phyloP scores from a whole-genome alignment of 441 rosid genomes.

The Croton setiger region DNA sequence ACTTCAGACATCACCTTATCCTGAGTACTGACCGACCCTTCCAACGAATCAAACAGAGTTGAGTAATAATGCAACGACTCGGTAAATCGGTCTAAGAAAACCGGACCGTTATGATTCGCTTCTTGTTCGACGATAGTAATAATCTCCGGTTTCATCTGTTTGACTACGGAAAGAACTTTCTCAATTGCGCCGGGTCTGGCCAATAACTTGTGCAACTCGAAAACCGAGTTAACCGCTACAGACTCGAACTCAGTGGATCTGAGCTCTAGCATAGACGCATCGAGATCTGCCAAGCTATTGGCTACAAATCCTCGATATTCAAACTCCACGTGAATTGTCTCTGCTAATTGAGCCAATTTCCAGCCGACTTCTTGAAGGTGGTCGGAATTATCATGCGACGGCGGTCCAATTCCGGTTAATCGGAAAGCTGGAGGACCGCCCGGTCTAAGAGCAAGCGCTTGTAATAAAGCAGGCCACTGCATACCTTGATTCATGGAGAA shows the following conservation, averaged over 20 bases:
- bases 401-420: constrained; percentile 79
- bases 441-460: constrained; percentile 65
- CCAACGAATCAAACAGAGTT: constrained; percentile 80
- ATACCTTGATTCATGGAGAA: constrained; percentile 76
- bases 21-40: constrained; percentile 45
- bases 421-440: constrained; percentile 85
- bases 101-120: constrained; percentile 78
- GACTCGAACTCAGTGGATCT: constrained; percentile 53
- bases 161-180: constrained; percentile 59
- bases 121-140: constrained; percentile 88
- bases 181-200: constrained; percentile 60
- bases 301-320: constrained; percentile 79
- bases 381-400: constrained; percentile 55
- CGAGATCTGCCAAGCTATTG: constrained; percentile 74
- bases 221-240: constrained; percentile 84
- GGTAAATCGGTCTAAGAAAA: constrained; percentile 75
- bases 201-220: constrained; percentile 70
- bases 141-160: constrained; percentile 64
- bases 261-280: constrained; percentile 67
- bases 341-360: constrained; percentile 70
- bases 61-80: constrained; percentile 77
- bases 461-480: constrained; percentile 92
- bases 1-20: constrained; percentile 68
- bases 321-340: constrained; percentile 61
- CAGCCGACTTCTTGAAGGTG: constrained; percentile 82